Base-by-base conservation (phyloP, 805 yeast species). In the Schwanniomyces polymorphus region DNA sequence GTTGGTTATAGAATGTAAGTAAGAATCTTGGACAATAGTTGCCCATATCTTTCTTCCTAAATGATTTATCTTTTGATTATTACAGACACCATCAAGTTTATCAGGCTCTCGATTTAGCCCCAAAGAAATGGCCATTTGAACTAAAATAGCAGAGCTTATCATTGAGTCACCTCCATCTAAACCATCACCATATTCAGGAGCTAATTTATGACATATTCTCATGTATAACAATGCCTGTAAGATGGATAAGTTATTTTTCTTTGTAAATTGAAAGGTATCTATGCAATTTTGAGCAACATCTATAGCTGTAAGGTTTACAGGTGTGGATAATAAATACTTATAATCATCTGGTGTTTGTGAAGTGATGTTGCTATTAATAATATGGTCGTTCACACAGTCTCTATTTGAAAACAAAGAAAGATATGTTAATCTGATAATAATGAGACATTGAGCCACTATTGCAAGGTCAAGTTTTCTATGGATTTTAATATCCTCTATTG, bases 41-140 rank as follows among this genome's bases (percentile, higher is more conserved):
- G 45, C 37, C 66, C 66, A 62, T 18, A 62, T 54, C 31, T 60
- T 61, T 38, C 67, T 46, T 10, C 58, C 50, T 18, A 62, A 46
- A 34, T 52, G 48, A 40, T 56, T 56, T 29, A 45, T 47, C 41
- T 46, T 49, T 47, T 52, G 53, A 41, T 61, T 56, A 6, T 46
- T 50, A 27, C 52, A 50, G 12, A 53, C 46, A 18, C 57, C 58
- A n/a, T 38, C 17, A 57, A 50, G 48, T n/a, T 71, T 70, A 41
- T 70, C 72, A 0, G 88, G 87, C 52, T 84, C 88, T 54, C 88
- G 70, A 56, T 84, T 84, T 17, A 84, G 54, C 0, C 88, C 88
- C 48, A 82, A 74, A 31, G 83, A 74, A 42, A 79, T 70, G 0
- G 82, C 86, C 82, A 83, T 79, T 53, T 82, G 86, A 16, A 81